Conservation (phyloP, 116 monocot genomes). For the Dioscorea cayenensis region DNA sequence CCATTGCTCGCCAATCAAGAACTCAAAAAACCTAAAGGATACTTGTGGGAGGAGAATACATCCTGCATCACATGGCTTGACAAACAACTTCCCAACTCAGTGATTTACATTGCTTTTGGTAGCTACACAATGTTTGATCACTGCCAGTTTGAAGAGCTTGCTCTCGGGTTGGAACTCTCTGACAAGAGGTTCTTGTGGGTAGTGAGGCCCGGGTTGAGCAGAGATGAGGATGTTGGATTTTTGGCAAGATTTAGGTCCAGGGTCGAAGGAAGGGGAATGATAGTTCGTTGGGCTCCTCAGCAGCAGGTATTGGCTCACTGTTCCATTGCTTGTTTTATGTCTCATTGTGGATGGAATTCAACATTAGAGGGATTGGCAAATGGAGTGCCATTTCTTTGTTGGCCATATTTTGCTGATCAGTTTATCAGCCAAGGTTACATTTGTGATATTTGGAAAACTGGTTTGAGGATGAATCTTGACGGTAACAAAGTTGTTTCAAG, state of each 20-base stretch:
- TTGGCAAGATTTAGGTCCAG: background rate
- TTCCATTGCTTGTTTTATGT: constrained; percentile 32
- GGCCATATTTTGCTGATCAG: constrained; percentile 24
- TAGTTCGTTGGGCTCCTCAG: constrained; percentile 40
- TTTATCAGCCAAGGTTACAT: too few relatives aligned
- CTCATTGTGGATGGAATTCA: constrained; percentile 52
- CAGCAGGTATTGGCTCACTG: constrained; percentile 37
- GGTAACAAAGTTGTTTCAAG: too few relatives aligned
- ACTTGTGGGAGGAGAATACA: constrained; percentile 25
- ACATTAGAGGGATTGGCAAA: constrained; percentile 26
- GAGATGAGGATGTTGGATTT: background rate
- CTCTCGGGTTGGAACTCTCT: constrained; percentile 19
- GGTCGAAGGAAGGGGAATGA: constrained; percentile 1
- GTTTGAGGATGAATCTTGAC: too few relatives aligned
- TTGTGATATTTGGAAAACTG: too few relatives aligned
- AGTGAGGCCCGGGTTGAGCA: constrained; percentile 22
- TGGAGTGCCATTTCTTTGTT: constrained; percentile 41
- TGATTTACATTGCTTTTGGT: constrained; percentile 39
- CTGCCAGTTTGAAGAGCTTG: constrained; percentile 24
- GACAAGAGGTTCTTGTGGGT: constrained; percentile 33
- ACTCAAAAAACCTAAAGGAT: constrained; percentile 6
- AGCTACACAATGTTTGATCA: constrained; percentile 23
- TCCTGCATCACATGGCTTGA: constrained; percentile 31
- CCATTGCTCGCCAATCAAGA: constrained; percentile 11
- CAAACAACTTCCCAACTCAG: constrained; percentile 18